These are phyloP conservation scores for Auxenochlorella protothecoides DNA, from an alignment of 139 green algal genomes.

Conservation along the genomic window DNA sequence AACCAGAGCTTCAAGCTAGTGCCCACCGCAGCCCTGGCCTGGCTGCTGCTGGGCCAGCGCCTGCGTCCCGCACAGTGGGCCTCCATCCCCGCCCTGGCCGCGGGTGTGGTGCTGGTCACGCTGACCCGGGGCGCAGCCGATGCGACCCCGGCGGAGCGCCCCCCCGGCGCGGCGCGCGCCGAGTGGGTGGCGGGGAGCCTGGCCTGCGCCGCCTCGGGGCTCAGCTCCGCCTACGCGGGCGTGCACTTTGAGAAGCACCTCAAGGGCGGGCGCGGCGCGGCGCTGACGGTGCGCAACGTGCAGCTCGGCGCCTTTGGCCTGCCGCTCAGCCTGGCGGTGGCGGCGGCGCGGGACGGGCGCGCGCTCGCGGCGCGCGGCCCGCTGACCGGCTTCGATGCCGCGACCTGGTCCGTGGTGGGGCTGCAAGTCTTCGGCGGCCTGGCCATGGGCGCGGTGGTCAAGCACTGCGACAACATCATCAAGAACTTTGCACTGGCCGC, in stretches of 20 bases:
- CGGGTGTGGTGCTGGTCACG: slow-evolving; percentile 41
- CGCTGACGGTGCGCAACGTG: slow-evolving; percentile 42
- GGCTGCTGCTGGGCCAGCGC: slow-evolving; percentile 41
- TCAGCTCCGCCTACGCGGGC: slow-evolving; percentile 45
- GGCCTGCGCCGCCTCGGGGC: slow-evolving; percentile 32
- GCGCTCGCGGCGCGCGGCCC: slow-evolving; percentile 6
- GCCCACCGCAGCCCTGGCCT: slow-evolving; percentile 45
- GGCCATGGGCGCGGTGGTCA: slow-evolving; percentile 48
- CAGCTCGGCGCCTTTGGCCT: slow-evolving; percentile 43
- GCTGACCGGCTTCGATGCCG: slow-evolving; percentile 32
- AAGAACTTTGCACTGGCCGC: slow-evolving; percentile 55
- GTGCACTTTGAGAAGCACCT: slow-evolving; percentile 56
- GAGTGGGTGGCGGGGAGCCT: slow-evolving; percentile 30
- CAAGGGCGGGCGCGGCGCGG: slow-evolving; percentile 31
- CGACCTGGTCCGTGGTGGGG: slow-evolving; percentile 25
- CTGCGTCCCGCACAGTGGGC: slow-evolving; percentile 36
- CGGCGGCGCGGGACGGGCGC: neutral
- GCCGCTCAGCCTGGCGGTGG: slow-evolving; percentile 14
- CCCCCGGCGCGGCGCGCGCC: too few species aligned
- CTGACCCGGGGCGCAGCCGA: slow-evolving; percentile 18
- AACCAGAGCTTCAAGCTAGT: slow-evolving; percentile 50
- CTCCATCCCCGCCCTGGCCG: slow-evolving; percentile 39
- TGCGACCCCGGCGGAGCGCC: too few species aligned
- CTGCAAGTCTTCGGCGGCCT: slow-evolving; percentile 47
- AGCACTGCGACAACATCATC: slow-evolving; percentile 43